Evolutionary conservation across 805 yeast species (phyloP), one percentile per base, ranked within the genome.

Genomic region (Brettanomyces sp.): DNA sequence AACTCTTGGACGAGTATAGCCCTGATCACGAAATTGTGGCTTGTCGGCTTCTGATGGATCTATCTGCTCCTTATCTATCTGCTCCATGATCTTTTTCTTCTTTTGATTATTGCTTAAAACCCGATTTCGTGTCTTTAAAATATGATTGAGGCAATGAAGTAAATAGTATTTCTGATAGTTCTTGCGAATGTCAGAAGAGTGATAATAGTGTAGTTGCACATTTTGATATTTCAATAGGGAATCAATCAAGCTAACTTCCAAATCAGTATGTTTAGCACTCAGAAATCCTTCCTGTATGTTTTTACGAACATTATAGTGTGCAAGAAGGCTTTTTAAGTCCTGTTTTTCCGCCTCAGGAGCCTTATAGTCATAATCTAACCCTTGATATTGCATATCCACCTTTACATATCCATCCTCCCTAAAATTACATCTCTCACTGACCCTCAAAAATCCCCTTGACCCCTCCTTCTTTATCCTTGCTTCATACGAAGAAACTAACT

Each of bases 1-100:
- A 1, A 84, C 89, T 57, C 89, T 90, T 1, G 99, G 95, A 50
- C 98, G 74, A 0, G 96, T 90, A 61, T 88, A 93, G 28, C 99
- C 98, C 63, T 93, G 98, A 61, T 93, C 99, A 46, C 95, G 69
- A 52, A 74, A 72, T 55, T 87, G 95, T 11, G 76, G 76, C 49
- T 75, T 80, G 23, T 56, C 53, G 13, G 52, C 55, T 4, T 57
- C 57, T 12, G 24, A n/a, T 7, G 60, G 58, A 3, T 55, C 56
- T 3, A 50, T 34, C 12, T 47, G 47, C 2, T 66, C 68, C 43
- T 72, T 77, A 24, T 68, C 67, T 8, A 62, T 53, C 37, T 55
- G 54, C 37, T 56, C 60, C 39, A 68, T 59, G 40, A 69, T 47
- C 18, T 66, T 59, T 35, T 70, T 77, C 48, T 70, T 70, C 53